These are phyloP conservation scores for Wickerhamiella parazyma DNA, from an alignment of 805 yeast genomes.

Conservation along the genomic window DNA sequence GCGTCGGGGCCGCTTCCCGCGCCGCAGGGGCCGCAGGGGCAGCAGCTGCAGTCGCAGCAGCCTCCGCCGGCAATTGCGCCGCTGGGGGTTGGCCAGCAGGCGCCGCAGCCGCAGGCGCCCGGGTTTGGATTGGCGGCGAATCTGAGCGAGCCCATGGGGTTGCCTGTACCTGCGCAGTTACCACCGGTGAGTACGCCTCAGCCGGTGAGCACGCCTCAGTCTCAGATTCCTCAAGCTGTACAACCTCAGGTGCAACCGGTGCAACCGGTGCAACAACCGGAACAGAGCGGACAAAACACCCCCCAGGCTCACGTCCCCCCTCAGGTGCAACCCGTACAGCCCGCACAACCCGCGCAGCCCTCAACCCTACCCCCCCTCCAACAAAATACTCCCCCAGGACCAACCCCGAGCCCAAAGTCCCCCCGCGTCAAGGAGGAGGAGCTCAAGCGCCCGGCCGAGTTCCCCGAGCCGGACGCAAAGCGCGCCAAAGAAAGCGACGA, in stretches of 20 bases:
- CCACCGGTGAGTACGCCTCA: constrained; percentile 11
- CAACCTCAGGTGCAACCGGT: constrained; percentile 12
- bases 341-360: constrained; percentile 3
- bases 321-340: constrained; percentile 6
- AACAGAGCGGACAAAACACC: neutral
- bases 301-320: too few species aligned
- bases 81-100: constrained; percentile 1
- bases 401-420: neutral
- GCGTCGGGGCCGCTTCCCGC: constrained; percentile 21
- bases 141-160: neutral
- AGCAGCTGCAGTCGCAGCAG: constrained; percentile 7
- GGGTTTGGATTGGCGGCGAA: neutral
- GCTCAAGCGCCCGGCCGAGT: constrained; percentile 13
- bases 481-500: constrained; percentile 14
- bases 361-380: neutral
- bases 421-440: constrained; percentile 6
- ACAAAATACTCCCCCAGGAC: neutral
- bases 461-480: constrained; percentile 13
- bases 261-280: constrained; percentile 10
- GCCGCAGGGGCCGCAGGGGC: constrained; percentile 14
- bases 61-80: constrained; percentile 7
- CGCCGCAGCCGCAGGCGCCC: neutral
- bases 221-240: constrained; percentile 14
- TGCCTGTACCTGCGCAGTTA: constrained; percentile 14
- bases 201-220: too few species aligned